These are phyloP conservation scores for Clavulina sp. DNA, from an alignment of 768 basidiomycete genomes.

Conservation along the genomic window DNA sequence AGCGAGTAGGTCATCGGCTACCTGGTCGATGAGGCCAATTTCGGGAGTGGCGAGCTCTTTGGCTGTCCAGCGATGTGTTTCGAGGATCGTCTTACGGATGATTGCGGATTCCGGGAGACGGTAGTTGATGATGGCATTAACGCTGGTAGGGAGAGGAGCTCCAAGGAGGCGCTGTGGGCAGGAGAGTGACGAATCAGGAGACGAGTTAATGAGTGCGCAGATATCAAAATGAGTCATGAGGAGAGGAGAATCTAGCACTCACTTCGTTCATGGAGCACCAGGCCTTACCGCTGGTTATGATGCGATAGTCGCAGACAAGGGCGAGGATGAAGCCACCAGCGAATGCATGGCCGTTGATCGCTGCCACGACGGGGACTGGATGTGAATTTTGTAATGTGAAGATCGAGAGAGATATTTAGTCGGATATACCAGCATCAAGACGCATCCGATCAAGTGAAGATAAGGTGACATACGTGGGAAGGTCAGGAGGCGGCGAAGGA, in stretches of 20 bases:
- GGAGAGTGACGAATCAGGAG: background rate
- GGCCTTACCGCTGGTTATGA: slow-evolving; percentile 2
- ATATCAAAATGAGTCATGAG: slow-evolving; percentile 3
- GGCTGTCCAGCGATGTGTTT: slow-evolving; percentile 22
- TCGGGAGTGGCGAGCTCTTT: slow-evolving; percentile 16
- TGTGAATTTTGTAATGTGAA: background rate
- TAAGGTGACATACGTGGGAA: slow-evolving; percentile 45
- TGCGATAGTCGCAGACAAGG: slow-evolving; percentile 22
- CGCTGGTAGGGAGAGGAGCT: slow-evolving; percentile 24
- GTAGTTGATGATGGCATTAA: slow-evolving; percentile 18
- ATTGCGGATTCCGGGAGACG: slow-evolving; percentile 18
- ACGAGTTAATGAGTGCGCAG: background rate
- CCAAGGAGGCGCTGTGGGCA: slow-evolving; percentile 19
- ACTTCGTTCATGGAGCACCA: slow-evolving; percentile 24
- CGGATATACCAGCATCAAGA: background rate
- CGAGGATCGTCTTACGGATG: slow-evolving; percentile 20
- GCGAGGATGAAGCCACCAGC: slow-evolving; percentile 28
- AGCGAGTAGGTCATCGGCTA: slow-evolving; percentile 15
- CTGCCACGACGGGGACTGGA: slow-evolving; percentile 46
- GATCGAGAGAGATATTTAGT: no score
- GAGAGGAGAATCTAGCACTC: background rate
- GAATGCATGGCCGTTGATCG: slow-evolving; percentile 23
- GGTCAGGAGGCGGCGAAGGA: slow-evolving; percentile 46
- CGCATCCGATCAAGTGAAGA: background rate
- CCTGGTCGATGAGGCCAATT: slow-evolving; percentile 20